A percentile compares a stretch with the other conserved stretches of the same genome.
Conservation (phyloP, 2,329 filamentous ascomycete species). For the Fusarium sambucinum region DNA sequence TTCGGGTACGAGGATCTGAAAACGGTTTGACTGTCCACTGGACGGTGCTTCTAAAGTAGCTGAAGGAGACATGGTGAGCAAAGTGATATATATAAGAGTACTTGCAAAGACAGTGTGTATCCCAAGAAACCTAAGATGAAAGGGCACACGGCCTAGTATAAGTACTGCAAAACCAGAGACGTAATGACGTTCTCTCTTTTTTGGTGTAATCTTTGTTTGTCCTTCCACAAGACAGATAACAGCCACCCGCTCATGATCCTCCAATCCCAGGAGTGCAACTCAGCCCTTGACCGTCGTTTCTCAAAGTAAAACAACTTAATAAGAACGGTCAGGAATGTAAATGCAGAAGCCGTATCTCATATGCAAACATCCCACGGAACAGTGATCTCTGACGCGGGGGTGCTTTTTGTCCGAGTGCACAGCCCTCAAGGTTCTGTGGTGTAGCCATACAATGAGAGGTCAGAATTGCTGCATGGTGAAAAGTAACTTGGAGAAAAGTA, state of each 20-base stretch:
- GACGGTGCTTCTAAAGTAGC: slow-evolving; percentile 44
- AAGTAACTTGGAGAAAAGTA: not conserved
- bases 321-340: slow-evolving; percentile 23
- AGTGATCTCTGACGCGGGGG: slow-evolving; percentile 29
- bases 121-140: slow-evolving; percentile 14
- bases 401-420: slow-evolving; percentile 11
- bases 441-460: not conserved
- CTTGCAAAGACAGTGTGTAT: slow-evolving; percentile 28
- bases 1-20: slow-evolving; percentile 78
- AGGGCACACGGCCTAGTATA: slow-evolving; percentile 27
- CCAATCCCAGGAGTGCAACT: slow-evolving; percentile 33
- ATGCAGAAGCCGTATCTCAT: slow-evolving; percentile 21
- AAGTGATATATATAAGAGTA: slow-evolving; percentile 9
- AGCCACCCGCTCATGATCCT: slow-evolving; percentile 28
- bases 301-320: slow-evolving; percentile 38
- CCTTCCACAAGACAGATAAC: slow-evolving; percentile 30
- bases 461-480: slow-evolving; percentile 1
- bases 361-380: slow-evolving; percentile 33
- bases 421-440: slow-evolving; percentile 1
- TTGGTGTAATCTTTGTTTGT: slow-evolving; percentile 17
- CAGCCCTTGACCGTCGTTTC: slow-evolving; percentile 31
- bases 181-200: slow-evolving; percentile 36
- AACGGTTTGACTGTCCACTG: slow-evolving; percentile 37
- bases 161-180: slow-evolving; percentile 24
- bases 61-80: slow-evolving; percentile 47